These are phyloP conservation scores for Myxozyma neotropica DNA, from an alignment of 805 yeast species.

Conservation along the genomic window DNA sequence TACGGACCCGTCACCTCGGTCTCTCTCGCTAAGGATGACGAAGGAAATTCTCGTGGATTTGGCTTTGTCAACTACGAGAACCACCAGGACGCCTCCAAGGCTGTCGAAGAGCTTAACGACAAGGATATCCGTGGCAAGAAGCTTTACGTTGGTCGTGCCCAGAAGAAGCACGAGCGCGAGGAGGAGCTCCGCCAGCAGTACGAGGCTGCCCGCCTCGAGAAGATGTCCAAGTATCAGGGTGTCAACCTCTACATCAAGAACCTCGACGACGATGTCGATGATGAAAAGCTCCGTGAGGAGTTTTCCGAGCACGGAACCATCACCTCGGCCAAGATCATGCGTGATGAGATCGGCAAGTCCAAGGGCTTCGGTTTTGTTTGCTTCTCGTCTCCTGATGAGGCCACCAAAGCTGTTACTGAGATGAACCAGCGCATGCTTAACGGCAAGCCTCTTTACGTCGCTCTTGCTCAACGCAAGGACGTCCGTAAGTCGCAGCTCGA, in stretches of 20 bases:
- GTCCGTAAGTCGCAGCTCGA: slow-evolving; percentile 95
- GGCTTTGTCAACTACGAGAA: slow-evolving; percentile 90
- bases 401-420: slow-evolving; percentile 96
- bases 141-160: slow-evolving; percentile 97
- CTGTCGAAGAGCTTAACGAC: slow-evolving; percentile 90
- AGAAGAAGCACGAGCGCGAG: slow-evolving; percentile 96
- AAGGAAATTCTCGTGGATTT: slow-evolving; percentile 91
- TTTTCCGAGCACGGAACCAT: slow-evolving; percentile 91
- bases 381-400: slow-evolving; percentile 97
- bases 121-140: slow-evolving; percentile 80
- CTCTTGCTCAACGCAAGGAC: slow-evolving; percentile 98
- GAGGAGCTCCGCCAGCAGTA: slow-evolving; percentile 94
- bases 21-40: slow-evolving; percentile 74
- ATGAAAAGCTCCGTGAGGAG: slow-evolving; percentile 87
- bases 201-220: slow-evolving; percentile 89
- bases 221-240: slow-evolving; percentile 92
- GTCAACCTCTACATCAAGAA: slow-evolving; percentile 96
- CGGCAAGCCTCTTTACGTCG: slow-evolving; percentile 96
- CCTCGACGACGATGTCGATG: slow-evolving; percentile 90
- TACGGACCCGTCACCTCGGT: slow-evolving; percentile 84
- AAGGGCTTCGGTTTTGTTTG: slow-evolving; percentile 99
- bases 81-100: slow-evolving; percentile 86
- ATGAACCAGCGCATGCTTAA: slow-evolving; percentile 96
- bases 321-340: slow-evolving; percentile 95
- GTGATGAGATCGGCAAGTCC: slow-evolving; percentile 90